Conservation (phyloP, 2,329 filamentous ascomycete species). For the Piedraia hortae region DNA sequence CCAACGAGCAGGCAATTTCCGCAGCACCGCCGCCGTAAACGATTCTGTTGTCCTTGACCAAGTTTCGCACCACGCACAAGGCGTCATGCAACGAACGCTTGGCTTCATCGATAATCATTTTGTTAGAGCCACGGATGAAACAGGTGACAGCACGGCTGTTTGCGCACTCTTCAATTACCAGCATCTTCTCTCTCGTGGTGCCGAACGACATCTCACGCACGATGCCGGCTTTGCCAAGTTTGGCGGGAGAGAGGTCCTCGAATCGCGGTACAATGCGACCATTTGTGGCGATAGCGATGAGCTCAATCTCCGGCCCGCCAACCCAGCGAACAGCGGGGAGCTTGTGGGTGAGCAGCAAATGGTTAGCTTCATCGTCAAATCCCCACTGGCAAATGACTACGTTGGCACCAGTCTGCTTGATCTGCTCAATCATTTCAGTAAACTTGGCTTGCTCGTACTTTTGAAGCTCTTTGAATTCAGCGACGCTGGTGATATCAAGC, state of each 20-base stretch:
- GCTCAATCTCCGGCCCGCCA: conserved; percentile 86
- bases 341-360: conserved; percentile 82
- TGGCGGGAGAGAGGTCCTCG: conserved; percentile 72
- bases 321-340: conserved; percentile 95
- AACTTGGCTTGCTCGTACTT: conserved; percentile 92
- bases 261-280: conserved; percentile 92
- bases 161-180: conserved; percentile 96
- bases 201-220: conserved; percentile 92
- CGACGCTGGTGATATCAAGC: conserved; percentile 84
- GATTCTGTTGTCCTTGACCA: conserved; percentile 85
- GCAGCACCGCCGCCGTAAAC: conserved; percentile 93
- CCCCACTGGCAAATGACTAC: conserved; percentile 98
- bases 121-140: conserved; percentile 93
- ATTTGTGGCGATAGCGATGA: conserved; percentile 96
- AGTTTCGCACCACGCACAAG: conserved; percentile 86
- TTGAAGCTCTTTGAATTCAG: conserved; percentile 95
- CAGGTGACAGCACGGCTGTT: conserved; percentile 91
- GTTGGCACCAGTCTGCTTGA: conserved; percentile 93
- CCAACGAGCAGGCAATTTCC: conserved; percentile 88
- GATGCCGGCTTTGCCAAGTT: conserved; percentile 69
- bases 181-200: conserved; percentile 96
- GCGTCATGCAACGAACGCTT: conserved; percentile 94
- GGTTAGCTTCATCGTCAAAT: conserved; percentile 97
- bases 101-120: conserved; percentile 99
- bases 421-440: conserved; percentile 91